These are phyloP conservation scores for Wickerhamiella allomyrinae DNA, from an alignment of 805 yeast genomes.

Conservation along the genomic window DNA sequence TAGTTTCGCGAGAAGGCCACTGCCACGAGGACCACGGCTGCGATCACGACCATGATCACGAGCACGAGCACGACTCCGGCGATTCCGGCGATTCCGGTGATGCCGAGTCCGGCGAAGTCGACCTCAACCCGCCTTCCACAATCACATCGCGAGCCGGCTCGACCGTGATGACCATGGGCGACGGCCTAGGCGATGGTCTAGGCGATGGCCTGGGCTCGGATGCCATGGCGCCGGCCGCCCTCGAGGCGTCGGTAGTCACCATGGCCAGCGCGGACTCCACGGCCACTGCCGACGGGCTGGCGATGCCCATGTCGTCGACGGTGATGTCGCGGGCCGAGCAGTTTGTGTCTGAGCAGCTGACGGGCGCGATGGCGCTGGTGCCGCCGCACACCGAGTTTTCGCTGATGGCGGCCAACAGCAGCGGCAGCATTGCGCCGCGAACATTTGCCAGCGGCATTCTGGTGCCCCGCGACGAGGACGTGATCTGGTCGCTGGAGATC, in stretches of 20 bases:
- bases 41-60: background rate
- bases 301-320: background rate
- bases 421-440: slow-evolving; percentile 18
- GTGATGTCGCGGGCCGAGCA: background rate
- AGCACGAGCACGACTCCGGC: background rate
- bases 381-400: background rate
- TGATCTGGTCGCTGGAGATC: slow-evolving; percentile 83
- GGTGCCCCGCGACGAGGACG: slow-evolving; percentile 87
- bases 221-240: background rate
- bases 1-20: background rate
- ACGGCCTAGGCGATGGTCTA: background rate
- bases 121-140: background rate
- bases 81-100: background rate
- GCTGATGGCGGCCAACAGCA: background rate
- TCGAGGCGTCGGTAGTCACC: background rate
- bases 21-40: background rate
- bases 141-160: background rate
- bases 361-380: background rate
- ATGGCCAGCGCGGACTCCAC: slow-evolving; percentile 1
- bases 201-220: background rate
- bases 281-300: background rate
- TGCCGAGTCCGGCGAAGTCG: background rate
- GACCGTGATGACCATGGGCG: background rate
- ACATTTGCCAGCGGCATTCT: slow-evolving; percentile 51
- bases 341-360: background rate